A percentile compares a stretch with the other conserved stretches of the same genome.
Conservation (phyloP, 495 filamentous ascomycete genomes). For the Penicillium samsonianum region DNA sequence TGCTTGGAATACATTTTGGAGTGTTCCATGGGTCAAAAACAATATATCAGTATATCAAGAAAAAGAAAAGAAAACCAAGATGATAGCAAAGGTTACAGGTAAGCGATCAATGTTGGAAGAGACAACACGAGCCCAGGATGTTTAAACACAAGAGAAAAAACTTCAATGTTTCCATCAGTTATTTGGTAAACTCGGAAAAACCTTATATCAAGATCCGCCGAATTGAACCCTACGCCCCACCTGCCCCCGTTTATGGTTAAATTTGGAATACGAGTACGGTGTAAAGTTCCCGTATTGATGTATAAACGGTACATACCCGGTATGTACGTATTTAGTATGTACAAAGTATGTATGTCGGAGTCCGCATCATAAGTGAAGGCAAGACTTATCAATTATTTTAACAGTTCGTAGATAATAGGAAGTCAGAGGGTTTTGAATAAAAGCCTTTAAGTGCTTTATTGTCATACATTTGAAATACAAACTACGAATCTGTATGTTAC, state of each 20-base stretch:
- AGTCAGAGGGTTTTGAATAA: not conserved
- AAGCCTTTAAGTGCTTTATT: not conserved
- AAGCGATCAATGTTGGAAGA: not conserved
- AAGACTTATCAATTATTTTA: not conserved
- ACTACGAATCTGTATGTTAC: not conserved
- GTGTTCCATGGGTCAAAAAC: not conserved
- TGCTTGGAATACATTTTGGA: not conserved
- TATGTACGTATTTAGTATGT: too few relatives aligned
- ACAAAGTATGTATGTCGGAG: too few relatives aligned
- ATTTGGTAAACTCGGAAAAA: not conserved
- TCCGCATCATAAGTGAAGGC: not conserved
- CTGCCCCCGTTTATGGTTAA: not conserved
- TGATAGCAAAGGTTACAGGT: not conserved
- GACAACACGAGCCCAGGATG: not conserved
- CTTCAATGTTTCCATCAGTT: not conserved
- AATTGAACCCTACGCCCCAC: not conserved
- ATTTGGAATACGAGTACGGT: not conserved
- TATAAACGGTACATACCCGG: not conserved
- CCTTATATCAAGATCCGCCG: not conserved
- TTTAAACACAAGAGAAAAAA: not conserved
- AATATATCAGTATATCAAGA: not conserved
- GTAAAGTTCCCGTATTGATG: not conserved
- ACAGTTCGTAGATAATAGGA: not conserved
- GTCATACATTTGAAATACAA: not conserved
- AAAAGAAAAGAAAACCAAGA: not conserved